A percentile compares a stretch with the other conserved stretches of the same genome.
phyloP scores from a whole-genome alignment of 495 filamentous ascomycete genomes.

The Umbilicaria muhlenbergii region DNA sequence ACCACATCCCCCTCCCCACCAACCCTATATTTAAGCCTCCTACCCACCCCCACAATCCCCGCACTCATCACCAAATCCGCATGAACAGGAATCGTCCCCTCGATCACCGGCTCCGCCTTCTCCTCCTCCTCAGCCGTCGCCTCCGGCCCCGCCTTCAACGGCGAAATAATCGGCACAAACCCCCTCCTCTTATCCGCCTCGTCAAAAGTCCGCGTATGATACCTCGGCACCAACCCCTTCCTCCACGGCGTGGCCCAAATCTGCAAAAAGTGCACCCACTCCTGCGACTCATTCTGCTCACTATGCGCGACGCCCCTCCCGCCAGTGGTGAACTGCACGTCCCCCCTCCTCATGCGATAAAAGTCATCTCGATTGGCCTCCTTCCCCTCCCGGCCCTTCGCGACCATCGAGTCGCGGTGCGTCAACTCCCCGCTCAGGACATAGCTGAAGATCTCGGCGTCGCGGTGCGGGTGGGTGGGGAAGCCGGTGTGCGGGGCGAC shows the following conservation, averaged over 20 bases:
- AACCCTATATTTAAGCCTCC: slow-evolving; percentile 44
- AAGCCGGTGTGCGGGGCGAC: slow-evolving; percentile 53
- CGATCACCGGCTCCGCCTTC: slow-evolving; percentile 36
- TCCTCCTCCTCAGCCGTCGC: slow-evolving; percentile 38
- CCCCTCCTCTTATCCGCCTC: slow-evolving; percentile 52
- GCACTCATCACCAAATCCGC: slow-evolving; percentile 69
- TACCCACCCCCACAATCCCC: slow-evolving; percentile 39
- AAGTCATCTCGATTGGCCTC: slow-evolving; percentile 38
- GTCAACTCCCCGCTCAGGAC: slow-evolving; percentile 65
- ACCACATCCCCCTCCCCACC: slow-evolving; percentile 29
- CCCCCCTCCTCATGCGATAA: slow-evolving; percentile 56
- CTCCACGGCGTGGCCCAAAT: slow-evolving; percentile 68
- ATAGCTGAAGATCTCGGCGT: slow-evolving; percentile 77
- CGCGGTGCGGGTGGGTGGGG: slow-evolving; percentile 64
- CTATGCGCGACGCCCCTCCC: slow-evolving; percentile 63
- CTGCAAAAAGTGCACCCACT: slow-evolving; percentile 64
- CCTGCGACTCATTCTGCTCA: slow-evolving; percentile 52
- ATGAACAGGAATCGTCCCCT: slow-evolving; percentile 59
- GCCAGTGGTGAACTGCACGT: slow-evolving; percentile 72
- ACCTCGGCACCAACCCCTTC: slow-evolving; percentile 48
- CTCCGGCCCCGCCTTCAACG: slow-evolving; percentile 43
- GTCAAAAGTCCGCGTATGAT: slow-evolving; percentile 50
- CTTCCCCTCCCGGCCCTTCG: slow-evolving; percentile 36
- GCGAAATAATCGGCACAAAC: slow-evolving; percentile 55
- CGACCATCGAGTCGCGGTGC: slow-evolving; percentile 61